phyloP scores from a whole-genome alignment of 1,139 yeast genomes.

The Diutina mesorugosa region DNA sequence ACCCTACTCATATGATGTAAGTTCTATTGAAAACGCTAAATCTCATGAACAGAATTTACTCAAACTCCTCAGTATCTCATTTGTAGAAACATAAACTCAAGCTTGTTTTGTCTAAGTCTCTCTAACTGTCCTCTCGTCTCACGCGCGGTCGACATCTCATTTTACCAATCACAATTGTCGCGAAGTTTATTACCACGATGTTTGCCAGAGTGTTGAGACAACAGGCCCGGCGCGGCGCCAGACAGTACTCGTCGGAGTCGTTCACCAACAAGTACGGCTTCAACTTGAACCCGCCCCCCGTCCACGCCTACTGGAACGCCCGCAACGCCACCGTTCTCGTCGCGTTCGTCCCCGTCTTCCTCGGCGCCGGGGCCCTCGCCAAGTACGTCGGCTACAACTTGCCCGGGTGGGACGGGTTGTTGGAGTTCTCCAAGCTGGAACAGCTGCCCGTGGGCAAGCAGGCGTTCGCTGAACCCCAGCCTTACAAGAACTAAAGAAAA shows the following conservation, averaged over 20 bases:
- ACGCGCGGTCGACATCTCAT: background rate
- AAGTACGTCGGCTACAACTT: slow-evolving; percentile 18
- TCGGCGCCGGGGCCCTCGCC: slow-evolving; percentile 22
- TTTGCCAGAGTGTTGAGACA: background rate
- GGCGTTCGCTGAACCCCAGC: slow-evolving; percentile 27
- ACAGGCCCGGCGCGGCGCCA: background rate
- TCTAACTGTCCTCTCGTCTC: no score
- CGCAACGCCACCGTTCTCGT: slow-evolving; percentile 24
- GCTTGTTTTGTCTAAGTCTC: no score
- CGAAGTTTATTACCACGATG: background rate
- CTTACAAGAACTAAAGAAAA: background rate
- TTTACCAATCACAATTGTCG: background rate
- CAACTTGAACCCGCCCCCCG: slow-evolving; percentile 34
- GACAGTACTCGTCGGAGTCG: slow-evolving; percentile 8
- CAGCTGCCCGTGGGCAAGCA: slow-evolving; percentile 24
- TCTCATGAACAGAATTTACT: no score
- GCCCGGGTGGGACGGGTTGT: slow-evolving; percentile 21
- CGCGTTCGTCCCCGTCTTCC: slow-evolving; percentile 26
- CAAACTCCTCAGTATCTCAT: no score
- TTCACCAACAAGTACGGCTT: slow-evolving; percentile 33
- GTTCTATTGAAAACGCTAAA: no score
- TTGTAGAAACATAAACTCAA: no score
- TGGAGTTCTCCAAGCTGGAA: slow-evolving; percentile 24
- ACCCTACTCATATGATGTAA: no score
- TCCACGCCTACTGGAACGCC: slow-evolving; percentile 35